Conservation (phyloP, 148 eudicot genomes). For the Limonium bicolor region DNA sequence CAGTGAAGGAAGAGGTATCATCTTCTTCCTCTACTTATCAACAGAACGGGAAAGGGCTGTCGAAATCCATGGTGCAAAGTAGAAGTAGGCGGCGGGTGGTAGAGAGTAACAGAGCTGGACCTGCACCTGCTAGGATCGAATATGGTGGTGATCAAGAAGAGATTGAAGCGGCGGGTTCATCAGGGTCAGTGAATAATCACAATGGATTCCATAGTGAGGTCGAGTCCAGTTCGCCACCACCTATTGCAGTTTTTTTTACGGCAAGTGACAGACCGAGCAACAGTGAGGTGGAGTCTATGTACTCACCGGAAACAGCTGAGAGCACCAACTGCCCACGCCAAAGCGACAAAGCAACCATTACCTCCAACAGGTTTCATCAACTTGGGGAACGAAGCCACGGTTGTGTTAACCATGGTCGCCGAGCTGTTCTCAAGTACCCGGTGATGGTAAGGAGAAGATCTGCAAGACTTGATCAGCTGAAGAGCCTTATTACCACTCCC, state of each 20-base stretch:
- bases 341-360: conserved; percentile 28
- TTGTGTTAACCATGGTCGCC: conserved; percentile 62
- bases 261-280: conserved; percentile 30
- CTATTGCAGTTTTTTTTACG: conserved; percentile 18
- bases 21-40: conserved; percentile 9
- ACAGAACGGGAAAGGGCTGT: conserved; percentile 15
- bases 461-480: conserved; percentile 33
- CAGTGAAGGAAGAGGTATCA: conserved; percentile 22
- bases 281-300: conserved; percentile 75
- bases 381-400: conserved; percentile 86
- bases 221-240: conserved; percentile 51
- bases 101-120: conserved; percentile 3
- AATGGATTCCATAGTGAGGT: conserved; percentile 48
- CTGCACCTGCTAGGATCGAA: neutral
- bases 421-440: conserved; percentile 55
- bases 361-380: conserved; percentile 26
- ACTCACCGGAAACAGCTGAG: conserved; percentile 96
- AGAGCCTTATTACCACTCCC: conserved; percentile 38
- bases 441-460: no score
- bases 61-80: conserved; percentile 3
- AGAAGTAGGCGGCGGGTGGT: conserved; percentile 1
- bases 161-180: conserved; percentile 34
- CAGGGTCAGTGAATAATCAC: conserved; percentile 53
- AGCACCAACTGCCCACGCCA: conserved; percentile 72
- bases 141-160: neutral